phyloP scores from a whole-genome alignment of 305 asterid species.

The Salvia sclarea region DNA sequence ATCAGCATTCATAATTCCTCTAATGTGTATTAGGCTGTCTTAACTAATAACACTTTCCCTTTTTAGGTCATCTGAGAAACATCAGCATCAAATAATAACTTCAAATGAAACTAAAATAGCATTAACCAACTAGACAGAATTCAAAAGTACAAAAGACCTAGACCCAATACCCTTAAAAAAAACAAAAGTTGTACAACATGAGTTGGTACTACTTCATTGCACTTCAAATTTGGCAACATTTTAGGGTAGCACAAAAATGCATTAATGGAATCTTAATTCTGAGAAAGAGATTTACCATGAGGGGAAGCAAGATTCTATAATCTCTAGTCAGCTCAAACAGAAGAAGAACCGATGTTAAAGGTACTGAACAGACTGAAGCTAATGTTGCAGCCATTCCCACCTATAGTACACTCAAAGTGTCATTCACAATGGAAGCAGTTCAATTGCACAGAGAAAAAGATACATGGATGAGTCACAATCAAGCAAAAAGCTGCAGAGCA shows the following conservation, averaged over 20 bases:
- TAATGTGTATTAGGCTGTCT: slow-evolving; percentile 5
- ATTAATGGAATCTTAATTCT: slow-evolving; percentile 10
- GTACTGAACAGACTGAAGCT: slow-evolving; percentile 96
- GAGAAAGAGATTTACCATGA: slow-evolving; percentile 60
- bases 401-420: too few relatives aligned
- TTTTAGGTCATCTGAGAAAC: background rate
- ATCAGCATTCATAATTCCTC: background rate
- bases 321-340: slow-evolving; percentile 94
- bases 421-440: too few relatives aligned
- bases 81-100: slow-evolving; percentile 4
- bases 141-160: slow-evolving; percentile 7
- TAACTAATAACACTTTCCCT: slow-evolving; percentile 5
- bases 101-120: slow-evolving; percentile 17
- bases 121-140: slow-evolving; percentile 7
- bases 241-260: slow-evolving; percentile 25
- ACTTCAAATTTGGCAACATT: slow-evolving; percentile 14
- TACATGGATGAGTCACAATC: slow-evolving; percentile 7
- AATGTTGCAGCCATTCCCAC: slow-evolving; percentile 99
- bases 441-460: slow-evolving; percentile 13
- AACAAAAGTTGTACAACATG: slow-evolving; percentile 19
- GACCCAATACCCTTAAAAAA: background rate
- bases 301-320: slow-evolving; percentile 96
- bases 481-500: slow-evolving; percentile 17
- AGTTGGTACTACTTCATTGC: slow-evolving; percentile 6
- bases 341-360: slow-evolving; percentile 89